Evolutionary conservation across 2,329 filamentous ascomycete genomes (phyloP), one percentile per base, ranked within the genome.

Genomic region (Trichoderma endophyticum): DNA sequence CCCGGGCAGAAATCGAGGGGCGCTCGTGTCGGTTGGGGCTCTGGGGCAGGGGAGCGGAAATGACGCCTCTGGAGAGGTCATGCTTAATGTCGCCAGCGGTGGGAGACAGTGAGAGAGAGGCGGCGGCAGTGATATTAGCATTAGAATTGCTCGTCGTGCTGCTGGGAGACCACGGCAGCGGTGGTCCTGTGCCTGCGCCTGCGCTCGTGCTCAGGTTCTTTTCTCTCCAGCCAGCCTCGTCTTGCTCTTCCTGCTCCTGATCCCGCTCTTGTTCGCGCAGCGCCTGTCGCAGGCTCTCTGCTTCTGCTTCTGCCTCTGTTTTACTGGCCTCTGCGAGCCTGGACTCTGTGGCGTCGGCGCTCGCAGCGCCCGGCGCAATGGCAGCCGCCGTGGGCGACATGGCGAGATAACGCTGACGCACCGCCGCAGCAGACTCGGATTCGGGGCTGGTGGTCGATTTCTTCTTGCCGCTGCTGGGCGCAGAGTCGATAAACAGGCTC

Each of bases 401-500:
- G 69, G 56, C 62, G n/a, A 71, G 68, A 39, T 73, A 71, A 32
- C 72, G 72, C 62, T 64, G 43, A 8, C 72, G 62, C 14, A 73
- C 26, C 15, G 69, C 34, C 15, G 68, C 72, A 30, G 71, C 62
- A 63, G 48, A 39, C 14, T 62, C 70, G 3, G 8, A n/a, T 0
- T 32, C 64, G 14, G 34, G 21, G 39, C 43, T 34, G 54, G 54
- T 43, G 57, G 51, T 26, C n/a, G 57, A 28, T n/a, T 36, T 54
- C 66, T 70, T 64, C 48, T 60, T 34, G 34, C 72, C 71, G 43
- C 69, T 73, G 56, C 48, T 59, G 24, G 69, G 68, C 57, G 69
- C 68, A 63, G 68, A 67, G 71, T 79, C 78, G 72, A 78, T 75
- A 65, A 79, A 73, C 65, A 78, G 75, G 63, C 78, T 79, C 61